Evolutionary conservation across 1,139 yeast species (phyloP).

Genomic region (Zygosaccharomyces sapae): DNA sequence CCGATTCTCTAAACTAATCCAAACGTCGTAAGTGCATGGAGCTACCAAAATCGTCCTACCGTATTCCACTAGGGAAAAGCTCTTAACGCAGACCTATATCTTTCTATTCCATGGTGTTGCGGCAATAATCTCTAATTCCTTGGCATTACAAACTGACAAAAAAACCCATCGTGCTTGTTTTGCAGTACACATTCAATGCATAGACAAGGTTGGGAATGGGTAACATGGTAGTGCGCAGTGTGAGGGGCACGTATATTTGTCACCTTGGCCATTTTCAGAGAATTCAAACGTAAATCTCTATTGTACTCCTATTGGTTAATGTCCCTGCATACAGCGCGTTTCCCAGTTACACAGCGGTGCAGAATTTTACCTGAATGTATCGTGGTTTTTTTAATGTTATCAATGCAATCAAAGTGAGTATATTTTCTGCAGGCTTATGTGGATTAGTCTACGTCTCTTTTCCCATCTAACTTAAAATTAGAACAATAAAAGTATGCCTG

Average conservation of each 20-base stretch:
- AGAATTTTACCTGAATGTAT: not conserved
- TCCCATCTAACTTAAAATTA: not conserved
- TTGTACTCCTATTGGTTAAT: not conserved
- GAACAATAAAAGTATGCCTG: not conserved
- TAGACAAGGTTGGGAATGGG: constrained; percentile 50
- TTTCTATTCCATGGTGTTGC: not conserved
- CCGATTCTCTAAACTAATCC: not conserved
- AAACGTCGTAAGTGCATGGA: not conserved
- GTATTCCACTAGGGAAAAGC: constrained; percentile 42
- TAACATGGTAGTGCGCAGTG: constrained; percentile 34
- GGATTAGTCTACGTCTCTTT: not conserved
- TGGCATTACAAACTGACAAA: not conserved
- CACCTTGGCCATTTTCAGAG: not conserved
- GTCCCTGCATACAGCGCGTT: not conserved
- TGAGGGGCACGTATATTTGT: constrained; percentile 4
- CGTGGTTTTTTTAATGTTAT: not conserved
- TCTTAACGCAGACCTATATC: not conserved
- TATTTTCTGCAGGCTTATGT: not conserved
- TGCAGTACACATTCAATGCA: constrained; percentile 34
- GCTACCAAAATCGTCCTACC: constrained; percentile 39
- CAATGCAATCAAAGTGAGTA: not conserved
- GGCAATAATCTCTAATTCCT: not conserved
- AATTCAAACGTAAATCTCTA: not conserved
- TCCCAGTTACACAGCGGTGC: not conserved
- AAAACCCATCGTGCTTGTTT: constrained; percentile 40